These are phyloP conservation scores for Penicillium oxalicum DNA, from an alignment of 2,329 filamentous ascomycete genomes.

Conservation along the genomic window DNA sequence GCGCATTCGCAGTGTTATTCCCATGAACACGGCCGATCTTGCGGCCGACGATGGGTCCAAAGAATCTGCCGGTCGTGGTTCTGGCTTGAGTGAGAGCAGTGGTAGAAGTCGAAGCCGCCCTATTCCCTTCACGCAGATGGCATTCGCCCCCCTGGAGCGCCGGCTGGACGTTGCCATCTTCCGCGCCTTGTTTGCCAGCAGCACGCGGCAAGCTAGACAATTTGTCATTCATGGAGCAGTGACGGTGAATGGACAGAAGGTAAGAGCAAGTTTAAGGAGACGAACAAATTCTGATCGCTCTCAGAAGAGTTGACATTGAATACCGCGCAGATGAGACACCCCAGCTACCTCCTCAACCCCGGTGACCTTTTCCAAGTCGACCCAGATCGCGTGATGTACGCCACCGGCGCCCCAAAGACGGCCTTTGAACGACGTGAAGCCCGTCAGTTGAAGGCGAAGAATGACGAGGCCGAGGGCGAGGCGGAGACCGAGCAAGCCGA, in stretches of 20 bases:
- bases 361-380: constrained; percentile 98
- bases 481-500: constrained; percentile 21
- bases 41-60: constrained; percentile 76
- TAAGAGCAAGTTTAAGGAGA: constrained; percentile 34
- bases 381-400: constrained; percentile 77
- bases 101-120: constrained; percentile 25
- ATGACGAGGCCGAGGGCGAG: constrained; percentile 24
- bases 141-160: constrained; percentile 83
- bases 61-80: constrained; percentile 75
- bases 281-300: background rate
- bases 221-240: constrained; percentile 91
- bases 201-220: constrained; percentile 83
- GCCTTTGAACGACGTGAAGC: constrained; percentile 35
- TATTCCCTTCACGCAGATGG: constrained; percentile 95
- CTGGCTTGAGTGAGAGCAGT: constrained; percentile 50
- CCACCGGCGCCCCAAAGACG: constrained; percentile 69
- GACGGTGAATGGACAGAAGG: constrained; percentile 94
- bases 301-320: background rate
- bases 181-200: constrained; percentile 88
- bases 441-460: constrained; percentile 23
- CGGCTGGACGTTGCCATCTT: constrained; percentile 92
- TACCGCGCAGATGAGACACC: constrained; percentile 69
- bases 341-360: constrained; percentile 89
- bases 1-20: constrained; percentile 72
- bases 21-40: constrained; percentile 76